Conservation (phyloP, 2,329 filamentous ascomycete species). For the Clonostachys chloroleuca region DNA sequence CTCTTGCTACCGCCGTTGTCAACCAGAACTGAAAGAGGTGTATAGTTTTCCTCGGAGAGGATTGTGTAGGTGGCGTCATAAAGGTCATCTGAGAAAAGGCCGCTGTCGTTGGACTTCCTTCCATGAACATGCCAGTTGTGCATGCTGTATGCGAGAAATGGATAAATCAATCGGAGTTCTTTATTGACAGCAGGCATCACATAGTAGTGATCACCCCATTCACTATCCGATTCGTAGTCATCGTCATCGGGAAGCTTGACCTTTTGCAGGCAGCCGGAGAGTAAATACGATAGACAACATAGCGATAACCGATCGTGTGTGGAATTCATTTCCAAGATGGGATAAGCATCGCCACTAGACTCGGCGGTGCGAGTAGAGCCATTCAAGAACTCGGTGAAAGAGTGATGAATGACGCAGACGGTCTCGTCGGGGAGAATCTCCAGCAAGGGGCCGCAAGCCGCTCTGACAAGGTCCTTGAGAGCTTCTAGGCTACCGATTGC, state of each 20-base stretch:
- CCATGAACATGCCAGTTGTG: no score
- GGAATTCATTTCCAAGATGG: neutral
- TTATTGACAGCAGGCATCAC: no score
- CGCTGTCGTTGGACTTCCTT: no score
- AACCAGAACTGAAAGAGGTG: no score
- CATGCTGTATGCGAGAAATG: no score
- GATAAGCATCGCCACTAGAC: neutral
- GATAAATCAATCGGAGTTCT: no score
- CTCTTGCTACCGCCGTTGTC: no score
- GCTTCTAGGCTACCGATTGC: slow-evolving; percentile 9
- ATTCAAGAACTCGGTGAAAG: slow-evolving; percentile 38
- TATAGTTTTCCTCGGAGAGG: no score
- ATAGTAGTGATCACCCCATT: no score
- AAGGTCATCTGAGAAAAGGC: no score
- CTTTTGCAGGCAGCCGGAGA: neutral
- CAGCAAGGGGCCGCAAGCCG: slow-evolving; percentile 34
- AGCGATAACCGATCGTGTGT: neutral
- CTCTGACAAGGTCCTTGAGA: slow-evolving; percentile 28
- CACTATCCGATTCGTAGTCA: no score
- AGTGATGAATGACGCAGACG: slow-evolving; percentile 39
- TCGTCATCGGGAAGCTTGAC: neutral
- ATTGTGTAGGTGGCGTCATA: no score
- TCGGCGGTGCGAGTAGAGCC: neutral
- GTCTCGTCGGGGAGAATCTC: slow-evolving; percentile 39
- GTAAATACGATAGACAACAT: neutral